Base-by-base conservation (phyloP, 495 filamentous ascomycete species). In the Xylaria curta region DNA sequence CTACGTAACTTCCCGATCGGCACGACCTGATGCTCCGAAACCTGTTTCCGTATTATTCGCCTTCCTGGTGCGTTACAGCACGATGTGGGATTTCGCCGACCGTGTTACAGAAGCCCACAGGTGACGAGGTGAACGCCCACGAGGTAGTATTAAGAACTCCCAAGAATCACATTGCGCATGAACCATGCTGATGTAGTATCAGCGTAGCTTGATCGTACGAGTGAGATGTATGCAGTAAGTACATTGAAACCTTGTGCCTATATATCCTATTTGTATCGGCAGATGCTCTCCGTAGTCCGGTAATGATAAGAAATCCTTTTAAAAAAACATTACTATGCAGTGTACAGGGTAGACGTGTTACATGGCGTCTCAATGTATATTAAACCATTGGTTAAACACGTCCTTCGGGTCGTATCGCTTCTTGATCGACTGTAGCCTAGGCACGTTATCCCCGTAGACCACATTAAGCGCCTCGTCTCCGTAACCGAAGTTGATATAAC, bases 401-500 rank as follows among this genome's bases (percentile, higher is more conserved):
- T 81, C 76, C 8, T 76, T 49, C 2, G 82, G 85, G 73, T 87
- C 85, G 60, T 80, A 86, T 49, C 70, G 67, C 47, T 70, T 62
- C 78, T 83, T 82, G 64, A 84, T 59, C 15, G 51, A 59, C 31
- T 33, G 74, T 62, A 84, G 73, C n/a, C 76, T 73, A 19, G 74
- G 61, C 17, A 84, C 68, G 51, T 74, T 74, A 15, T 69, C 75
- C 2, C 80, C 74, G 59, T 82, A 83, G 26, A 77, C 59, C 3
- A 66, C 70, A 17, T 76, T 74, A 8, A 79, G 73, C 9, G 71
- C 42, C 68, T 87, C 84, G 66, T 86, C 81, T 21, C 85, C 82
- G 42, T 79, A 74, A 10, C 77, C 80, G 70, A 82, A 85, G 62
- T 82, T 83, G 66, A 83, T 69, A 67, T 85, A 86, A 36, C 76